Percentiles rank a stretch among this genome's conserved stretches.
phyloP scores from a whole-genome alignment of 1,284 basidiomycete genomes.

The Ceratobasidium sp. region DNA sequence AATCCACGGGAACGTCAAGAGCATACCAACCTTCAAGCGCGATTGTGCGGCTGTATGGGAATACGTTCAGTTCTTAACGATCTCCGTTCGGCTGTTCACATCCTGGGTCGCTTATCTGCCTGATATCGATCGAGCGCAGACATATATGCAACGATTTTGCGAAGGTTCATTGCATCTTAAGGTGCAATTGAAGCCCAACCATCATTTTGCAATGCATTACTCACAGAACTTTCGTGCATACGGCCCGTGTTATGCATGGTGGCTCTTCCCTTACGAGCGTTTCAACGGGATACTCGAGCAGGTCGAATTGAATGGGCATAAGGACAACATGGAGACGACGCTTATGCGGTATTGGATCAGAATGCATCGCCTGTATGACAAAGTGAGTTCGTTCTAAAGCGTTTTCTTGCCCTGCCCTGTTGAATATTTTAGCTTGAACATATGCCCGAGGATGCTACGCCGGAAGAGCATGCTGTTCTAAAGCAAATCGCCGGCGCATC shows the following conservation, averaged over 20 bases:
- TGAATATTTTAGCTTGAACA: background rate
- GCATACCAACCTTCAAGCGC: background rate
- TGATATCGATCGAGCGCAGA: background rate
- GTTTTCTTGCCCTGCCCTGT: background rate
- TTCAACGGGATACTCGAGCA: conserved; percentile 42
- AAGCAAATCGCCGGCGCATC: background rate
- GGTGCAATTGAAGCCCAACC: conserved; percentile 41
- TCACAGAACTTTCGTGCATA: background rate
- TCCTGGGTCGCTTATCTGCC: conserved; percentile 8
- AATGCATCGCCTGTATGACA: background rate
- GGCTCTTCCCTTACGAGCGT: conserved; percentile 54
- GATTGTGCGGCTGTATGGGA: background rate
- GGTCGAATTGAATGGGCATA: conserved; percentile 51
- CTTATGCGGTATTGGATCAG: background rate
- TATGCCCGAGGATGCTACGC: background rate
- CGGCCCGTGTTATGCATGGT: conserved; percentile 53
- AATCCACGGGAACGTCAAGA: background rate
- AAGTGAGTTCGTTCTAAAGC: background rate
- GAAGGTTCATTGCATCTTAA: background rate
- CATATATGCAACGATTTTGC: background rate
- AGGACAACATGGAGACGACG: background rate
- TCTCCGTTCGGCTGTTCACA: background rate
- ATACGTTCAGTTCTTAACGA: background rate
- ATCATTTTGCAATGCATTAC: conserved; percentile 40
- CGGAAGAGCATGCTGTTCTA: background rate